These are phyloP conservation scores for Daphne laureola DNA, from an alignment of 441 rosid species.

Conservation along the genomic window DNA sequence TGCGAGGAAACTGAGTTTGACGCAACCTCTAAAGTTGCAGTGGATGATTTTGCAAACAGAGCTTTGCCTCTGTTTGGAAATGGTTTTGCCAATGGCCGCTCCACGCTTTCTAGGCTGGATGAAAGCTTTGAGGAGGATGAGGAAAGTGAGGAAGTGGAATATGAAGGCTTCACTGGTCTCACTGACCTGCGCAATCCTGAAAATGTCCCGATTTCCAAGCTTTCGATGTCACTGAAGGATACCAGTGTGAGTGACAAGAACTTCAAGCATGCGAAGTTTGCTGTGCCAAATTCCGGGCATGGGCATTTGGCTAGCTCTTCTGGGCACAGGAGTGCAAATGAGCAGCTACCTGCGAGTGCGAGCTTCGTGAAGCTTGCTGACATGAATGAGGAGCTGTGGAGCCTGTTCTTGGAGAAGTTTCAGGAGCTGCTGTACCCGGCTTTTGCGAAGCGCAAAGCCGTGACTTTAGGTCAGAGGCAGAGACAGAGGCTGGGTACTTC, in stretches of 20 bases:
- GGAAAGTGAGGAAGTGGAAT: conserved; percentile 38
- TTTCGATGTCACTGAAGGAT: conserved; percentile 64
- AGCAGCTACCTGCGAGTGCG: conserved; percentile 63
- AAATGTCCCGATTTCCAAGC: conserved; percentile 44
- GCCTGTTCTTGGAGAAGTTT: conserved; percentile 58
- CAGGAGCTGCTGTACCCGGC: conserved; percentile 64
- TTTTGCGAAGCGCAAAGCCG: conserved; percentile 58
- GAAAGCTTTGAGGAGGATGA: conserved; percentile 71
- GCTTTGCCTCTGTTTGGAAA: conserved; percentile 31
- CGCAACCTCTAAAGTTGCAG: conserved; percentile 29
- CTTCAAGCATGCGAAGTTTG: conserved; percentile 25
- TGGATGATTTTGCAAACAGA: conserved; percentile 36
- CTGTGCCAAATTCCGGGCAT: conserved; percentile 38
- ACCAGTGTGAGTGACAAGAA: conserved; percentile 43
- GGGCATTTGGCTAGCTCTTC: conserved; percentile 39
- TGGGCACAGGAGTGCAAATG: conserved; percentile 82
- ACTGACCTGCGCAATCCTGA: conserved; percentile 22
- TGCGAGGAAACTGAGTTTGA: conserved; percentile 45
- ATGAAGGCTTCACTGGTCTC: conserved; percentile 19
- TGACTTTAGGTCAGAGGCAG: conserved; percentile 65
- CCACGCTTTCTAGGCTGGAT: conserved; percentile 58
- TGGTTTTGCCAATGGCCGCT: conserved; percentile 38
- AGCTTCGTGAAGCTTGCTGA: conserved; percentile 84
- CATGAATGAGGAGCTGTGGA: conserved; percentile 79
- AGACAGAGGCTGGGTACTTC: conserved; percentile 96